Evolutionary conservation across 208 protist genomes (phyloP), one percentile per base, ranked within the genome.

Genomic region (Trypanosoma avium): DNA sequence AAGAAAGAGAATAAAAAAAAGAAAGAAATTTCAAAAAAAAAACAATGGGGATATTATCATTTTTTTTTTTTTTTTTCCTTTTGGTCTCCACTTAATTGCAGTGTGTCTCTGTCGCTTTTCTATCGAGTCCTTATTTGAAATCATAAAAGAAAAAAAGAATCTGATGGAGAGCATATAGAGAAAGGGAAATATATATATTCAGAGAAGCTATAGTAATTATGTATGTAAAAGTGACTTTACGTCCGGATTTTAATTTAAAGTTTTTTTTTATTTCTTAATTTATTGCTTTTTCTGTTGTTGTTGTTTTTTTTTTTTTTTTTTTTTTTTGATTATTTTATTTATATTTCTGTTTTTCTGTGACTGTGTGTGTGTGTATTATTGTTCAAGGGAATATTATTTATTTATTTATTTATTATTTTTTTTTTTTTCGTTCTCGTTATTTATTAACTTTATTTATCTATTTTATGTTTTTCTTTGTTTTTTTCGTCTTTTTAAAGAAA

Each of bases 201-300:
- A n/a, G n/a, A n/a, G n/a, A n/a, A n/a, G n/a, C n/a, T n/a, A n/a
- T n/a, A n/a, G n/a, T n/a, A n/a, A n/a, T n/a, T n/a, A n/a, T n/a
- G n/a, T n/a, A n/a, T n/a, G n/a, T n/a, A n/a, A n/a, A n/a, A n/a
- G n/a, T n/a, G n/a, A n/a, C n/a, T 3, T 35, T 53, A 17, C 19
- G 8, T 43, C 38, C n/a, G 13, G 32, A 17, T 71, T 64, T 53
- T 47, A 4, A 4, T 66, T 72, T 67, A 38, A 0, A 24, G 5
- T 54, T 32, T 48, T 67, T 45, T 12, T 70, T 49, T 27, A 15
- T 54, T 7, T 27, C 19, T 49, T 60, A 26, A n/a, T n/a, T n/a
- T n/a, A n/a, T n/a, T n/a, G n/a, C n/a, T 10, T 13, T 10, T 5
- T 38, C 10, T 38, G 33, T 38, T 38, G 10, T 10, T 38, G 5